These are phyloP conservation scores for Physcomitrellopsis africana DNA, from an alignment of 225 moss, liverwort and hornwort genomes.

Conservation along the genomic window DNA sequence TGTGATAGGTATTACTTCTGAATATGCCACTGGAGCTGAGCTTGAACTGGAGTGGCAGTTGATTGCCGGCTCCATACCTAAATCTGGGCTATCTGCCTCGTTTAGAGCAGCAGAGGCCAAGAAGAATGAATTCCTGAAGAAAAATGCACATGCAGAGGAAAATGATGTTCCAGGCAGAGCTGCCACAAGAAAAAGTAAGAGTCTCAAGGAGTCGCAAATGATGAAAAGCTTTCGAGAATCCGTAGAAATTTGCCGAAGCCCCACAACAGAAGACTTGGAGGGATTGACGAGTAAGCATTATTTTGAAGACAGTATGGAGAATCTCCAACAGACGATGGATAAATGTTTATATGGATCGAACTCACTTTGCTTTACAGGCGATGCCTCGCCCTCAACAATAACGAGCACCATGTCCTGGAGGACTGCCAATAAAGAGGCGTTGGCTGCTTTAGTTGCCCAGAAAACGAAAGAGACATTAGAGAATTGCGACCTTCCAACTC, in stretches of 20 bases:
- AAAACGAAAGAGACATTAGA: slow-evolving; percentile 52
- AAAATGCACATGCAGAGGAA: slow-evolving; percentile 27
- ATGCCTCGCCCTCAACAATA: slow-evolving; percentile 35
- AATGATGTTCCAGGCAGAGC: slow-evolving; percentile 12
- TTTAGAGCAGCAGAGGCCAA: slow-evolving; percentile 33
- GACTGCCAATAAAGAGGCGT: slow-evolving; percentile 56
- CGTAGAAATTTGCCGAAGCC: slow-evolving; percentile 6
- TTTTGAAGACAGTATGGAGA: slow-evolving; percentile 22
- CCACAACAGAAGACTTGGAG: slow-evolving; percentile 6
- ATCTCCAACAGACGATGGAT: slow-evolving; percentile 12
- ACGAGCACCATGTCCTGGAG: slow-evolving; percentile 47
- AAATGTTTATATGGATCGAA: slow-evolving; percentile 22
- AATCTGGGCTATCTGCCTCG: slow-evolving; percentile 41
- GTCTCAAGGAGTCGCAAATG: slow-evolving; percentile 19
- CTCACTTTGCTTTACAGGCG: slow-evolving; percentile 21
- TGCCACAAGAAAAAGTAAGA: slow-evolving; percentile 12
- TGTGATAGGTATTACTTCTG: slow-evolving; percentile 48
- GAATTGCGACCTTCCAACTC: slow-evolving; percentile 62
- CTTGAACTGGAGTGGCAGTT: slow-evolving; percentile 87
- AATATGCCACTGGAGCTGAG: slow-evolving; percentile 54
- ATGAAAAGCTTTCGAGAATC: slow-evolving; percentile 27
- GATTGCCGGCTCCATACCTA: slow-evolving; percentile 63
- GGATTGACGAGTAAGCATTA: background rate
- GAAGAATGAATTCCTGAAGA: slow-evolving; percentile 23
- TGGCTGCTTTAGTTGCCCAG: slow-evolving; percentile 48